phyloP scores from a whole-genome alignment of 345 rosid species.

The Physaria fendleri region DNA sequence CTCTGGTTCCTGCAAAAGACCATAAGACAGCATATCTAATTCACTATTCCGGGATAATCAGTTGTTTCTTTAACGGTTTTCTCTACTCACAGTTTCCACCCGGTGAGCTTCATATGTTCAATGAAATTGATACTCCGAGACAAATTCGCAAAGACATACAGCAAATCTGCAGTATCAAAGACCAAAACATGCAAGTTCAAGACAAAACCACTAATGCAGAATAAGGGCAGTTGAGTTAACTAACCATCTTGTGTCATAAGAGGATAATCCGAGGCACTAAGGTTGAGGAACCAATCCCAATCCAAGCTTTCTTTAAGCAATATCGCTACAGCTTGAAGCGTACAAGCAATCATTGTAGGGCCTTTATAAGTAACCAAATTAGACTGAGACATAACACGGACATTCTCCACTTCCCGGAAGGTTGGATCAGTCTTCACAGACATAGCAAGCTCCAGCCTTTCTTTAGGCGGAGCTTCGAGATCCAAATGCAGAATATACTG shows the following conservation, averaged over 20 bases:
- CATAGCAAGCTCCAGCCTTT: slow-evolving; percentile 58
- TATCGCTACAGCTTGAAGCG: slow-evolving; percentile 81
- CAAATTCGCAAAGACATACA: slow-evolving; percentile 46
- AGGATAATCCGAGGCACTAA: slow-evolving; percentile 95
- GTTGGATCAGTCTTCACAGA: slow-evolving; percentile 48
- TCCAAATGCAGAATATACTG: slow-evolving; percentile 76
- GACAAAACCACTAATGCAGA: not conserved
- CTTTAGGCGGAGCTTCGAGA: slow-evolving; percentile 67
- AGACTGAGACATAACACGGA: slow-evolving; percentile 59
- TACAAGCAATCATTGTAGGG: slow-evolving; percentile 90
- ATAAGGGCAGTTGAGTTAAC: not conserved
- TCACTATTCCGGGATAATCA: not conserved
- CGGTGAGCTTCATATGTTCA: slow-evolving; percentile 80
- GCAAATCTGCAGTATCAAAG: slow-evolving; percentile 49
- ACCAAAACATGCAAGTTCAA: not conserved
- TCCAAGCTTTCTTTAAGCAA: slow-evolving; percentile 67
- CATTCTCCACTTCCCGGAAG: slow-evolving; percentile 57
- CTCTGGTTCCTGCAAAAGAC: slow-evolving; percentile 61
- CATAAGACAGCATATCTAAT: slow-evolving; percentile 8
- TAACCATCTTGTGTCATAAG: slow-evolving; percentile 89
- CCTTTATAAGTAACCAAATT: slow-evolving; percentile 86
- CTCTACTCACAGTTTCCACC: slow-evolving; percentile 83
- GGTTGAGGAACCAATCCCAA: slow-evolving; percentile 94
- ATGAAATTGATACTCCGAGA: slow-evolving; percentile 66
- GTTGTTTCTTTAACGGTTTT: not conserved